These are phyloP conservation scores for Cytospora piceae DNA, from an alignment of 2,329 filamentous ascomycete genomes.

Conservation along the genomic window DNA sequence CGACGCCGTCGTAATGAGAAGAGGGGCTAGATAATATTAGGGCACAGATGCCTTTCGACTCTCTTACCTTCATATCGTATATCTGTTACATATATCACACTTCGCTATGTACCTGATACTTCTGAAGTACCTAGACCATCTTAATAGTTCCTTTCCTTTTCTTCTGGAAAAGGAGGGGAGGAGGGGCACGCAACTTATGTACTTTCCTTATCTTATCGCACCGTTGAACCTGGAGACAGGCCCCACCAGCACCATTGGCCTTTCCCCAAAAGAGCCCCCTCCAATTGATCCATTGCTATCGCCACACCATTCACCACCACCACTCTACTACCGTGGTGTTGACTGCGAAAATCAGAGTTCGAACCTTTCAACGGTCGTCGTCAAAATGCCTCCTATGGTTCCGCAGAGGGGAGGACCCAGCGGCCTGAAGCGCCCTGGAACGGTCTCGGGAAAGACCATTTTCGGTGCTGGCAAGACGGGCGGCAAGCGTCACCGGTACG, in stretches of 20 bases:
- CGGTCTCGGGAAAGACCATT: constrained; percentile 33
- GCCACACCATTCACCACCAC: neutral
- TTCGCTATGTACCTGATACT: too few species aligned
- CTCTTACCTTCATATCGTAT: too few species aligned
- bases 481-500: constrained; percentile 38
- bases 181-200: too few species aligned
- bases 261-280: neutral
- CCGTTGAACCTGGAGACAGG: neutral
- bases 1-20: neutral
- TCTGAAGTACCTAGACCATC: too few species aligned
- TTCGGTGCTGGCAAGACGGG: constrained; percentile 32
- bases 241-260: neutral
- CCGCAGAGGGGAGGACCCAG: constrained; percentile 40
- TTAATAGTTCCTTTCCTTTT: too few species aligned
- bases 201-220: constrained; percentile 22
- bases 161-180: too few species aligned
- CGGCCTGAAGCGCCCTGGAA: constrained; percentile 27
- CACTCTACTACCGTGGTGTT: neutral
- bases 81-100: too few species aligned
- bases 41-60: neutral
- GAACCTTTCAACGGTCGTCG: neutral
- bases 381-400: constrained; percentile 37
- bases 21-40: neutral
- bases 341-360: neutral
- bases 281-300: neutral